Evolutionary conservation across 441 rosid species (phyloP).

Genomic region (Bruguiera hainesii): DNA sequence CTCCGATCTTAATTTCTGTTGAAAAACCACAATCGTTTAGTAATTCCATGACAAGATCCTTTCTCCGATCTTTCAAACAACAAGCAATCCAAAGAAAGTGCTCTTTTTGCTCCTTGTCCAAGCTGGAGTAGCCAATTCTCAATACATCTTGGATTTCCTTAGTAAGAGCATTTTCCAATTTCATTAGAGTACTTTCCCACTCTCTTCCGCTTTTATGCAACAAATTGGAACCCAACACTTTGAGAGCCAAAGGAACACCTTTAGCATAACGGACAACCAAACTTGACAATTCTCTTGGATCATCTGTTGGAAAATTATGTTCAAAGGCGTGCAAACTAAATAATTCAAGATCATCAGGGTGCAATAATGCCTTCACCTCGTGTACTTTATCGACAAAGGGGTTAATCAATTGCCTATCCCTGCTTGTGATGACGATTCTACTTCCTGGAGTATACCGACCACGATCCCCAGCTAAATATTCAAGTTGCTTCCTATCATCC

Average conservation of each 20-base stretch:
- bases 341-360: not conserved
- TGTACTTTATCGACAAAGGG: not conserved
- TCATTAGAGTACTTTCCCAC: constrained; percentile 1
- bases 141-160: not conserved
- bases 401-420: not conserved
- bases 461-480: not conserved
- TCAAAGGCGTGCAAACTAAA: not conserved
- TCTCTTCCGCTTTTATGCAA: not conserved
- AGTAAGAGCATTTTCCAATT: not conserved
- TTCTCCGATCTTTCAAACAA: not conserved
- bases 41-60: not conserved
- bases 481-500: not conserved
- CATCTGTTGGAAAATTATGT: not conserved
- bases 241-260: not conserved
- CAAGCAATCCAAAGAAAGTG: constrained; percentile 19
- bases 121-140: not conserved
- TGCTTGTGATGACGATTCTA: not conserved
- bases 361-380: not conserved
- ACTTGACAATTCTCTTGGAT: not conserved
- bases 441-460: constrained; percentile 2
- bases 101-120: not conserved
- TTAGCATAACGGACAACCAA: not conserved
- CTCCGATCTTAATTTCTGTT: not conserved
- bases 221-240: not conserved
- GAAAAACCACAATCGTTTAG: constrained; percentile 1